These are phyloP conservation scores for Remersonia thermophila DNA, from an alignment of 2,329 filamentous ascomycete genomes.

Conservation along the genomic window DNA sequence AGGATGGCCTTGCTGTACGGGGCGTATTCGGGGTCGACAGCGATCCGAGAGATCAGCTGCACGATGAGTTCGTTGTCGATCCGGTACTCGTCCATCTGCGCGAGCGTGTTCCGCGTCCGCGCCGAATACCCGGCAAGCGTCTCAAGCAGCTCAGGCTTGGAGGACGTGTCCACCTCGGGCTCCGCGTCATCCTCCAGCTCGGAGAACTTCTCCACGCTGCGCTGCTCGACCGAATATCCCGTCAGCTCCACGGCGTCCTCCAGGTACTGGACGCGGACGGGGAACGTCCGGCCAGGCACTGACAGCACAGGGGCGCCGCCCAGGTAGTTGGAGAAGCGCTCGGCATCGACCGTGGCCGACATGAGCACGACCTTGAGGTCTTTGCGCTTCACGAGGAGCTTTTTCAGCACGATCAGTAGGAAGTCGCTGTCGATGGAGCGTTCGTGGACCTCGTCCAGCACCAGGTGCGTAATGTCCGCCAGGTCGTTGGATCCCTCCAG, in stretches of 20 bases:
- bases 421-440: slow-evolving; percentile 95
- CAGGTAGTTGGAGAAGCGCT: slow-evolving; percentile 81
- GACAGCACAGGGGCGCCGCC: slow-evolving; percentile 75
- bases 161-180: slow-evolving; percentile 38
- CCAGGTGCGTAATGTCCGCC: slow-evolving; percentile 78
- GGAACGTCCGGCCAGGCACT: slow-evolving; percentile 87
- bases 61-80: slow-evolving; percentile 83
- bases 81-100: slow-evolving; percentile 76
- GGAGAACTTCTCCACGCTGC: slow-evolving; percentile 40
- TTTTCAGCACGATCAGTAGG: slow-evolving; percentile 78
- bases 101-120: slow-evolving; percentile 61
- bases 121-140: slow-evolving; percentile 61
- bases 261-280: slow-evolving; percentile 74
- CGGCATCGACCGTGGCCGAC: slow-evolving; percentile 92
- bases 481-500: slow-evolving; percentile 79
- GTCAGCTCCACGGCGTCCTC: slow-evolving; percentile 89
- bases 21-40: slow-evolving; percentile 51
- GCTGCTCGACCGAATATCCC: slow-evolving; percentile 50
- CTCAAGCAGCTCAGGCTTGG: slow-evolving; percentile 46
- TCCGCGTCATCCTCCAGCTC: slow-evolving; percentile 52
- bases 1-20: slow-evolving; percentile 80
- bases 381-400: slow-evolving; percentile 61
- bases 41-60: slow-evolving; percentile 64
- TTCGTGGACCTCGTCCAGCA: slow-evolving; percentile 97
- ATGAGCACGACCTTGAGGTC: slow-evolving; percentile 90